These are phyloP conservation scores for Oryza australiensis DNA, from an alignment of 176 grass and related monocot species.

Conservation along the genomic window DNA sequence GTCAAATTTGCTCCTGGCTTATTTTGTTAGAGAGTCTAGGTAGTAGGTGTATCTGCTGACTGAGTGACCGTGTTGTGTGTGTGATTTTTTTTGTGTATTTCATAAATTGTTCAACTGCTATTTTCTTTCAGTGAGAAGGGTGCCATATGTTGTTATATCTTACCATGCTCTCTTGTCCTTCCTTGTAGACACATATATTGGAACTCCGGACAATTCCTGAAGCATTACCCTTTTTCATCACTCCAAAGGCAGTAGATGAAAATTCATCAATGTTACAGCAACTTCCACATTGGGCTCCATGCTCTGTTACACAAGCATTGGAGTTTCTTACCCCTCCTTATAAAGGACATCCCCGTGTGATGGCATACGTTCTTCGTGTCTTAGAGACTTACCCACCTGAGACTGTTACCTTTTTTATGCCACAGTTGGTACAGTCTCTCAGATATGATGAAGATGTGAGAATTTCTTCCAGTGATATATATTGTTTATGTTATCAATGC, in stretches of 20 bases:
- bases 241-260: slow-evolving; percentile 94
- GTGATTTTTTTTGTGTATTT: slow-evolving; percentile 29
- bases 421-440: slow-evolving; percentile 95
- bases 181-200: slow-evolving; percentile 67
- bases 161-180: slow-evolving; percentile 11
- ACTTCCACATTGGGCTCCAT: slow-evolving; percentile 94
- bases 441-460: slow-evolving; percentile 96
- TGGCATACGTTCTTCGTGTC: slow-evolving; percentile 98
- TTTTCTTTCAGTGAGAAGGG: slow-evolving; percentile 26
- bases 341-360: slow-evolving; percentile 95
- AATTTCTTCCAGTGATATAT: slow-evolving; percentile 34
- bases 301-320: slow-evolving; percentile 93
- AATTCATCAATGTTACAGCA: slow-evolving; percentile 91
- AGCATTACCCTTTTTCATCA: slow-evolving; percentile 98
- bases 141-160: slow-evolving; percentile 21
- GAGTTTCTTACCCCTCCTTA: slow-evolving; percentile 96
- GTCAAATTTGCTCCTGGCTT: neutral
- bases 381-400: slow-evolving; percentile 97
- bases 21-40: neutral
- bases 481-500: slow-evolving; percentile 9
- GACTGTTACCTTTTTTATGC: slow-evolving; percentile 97
- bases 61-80: neutral
- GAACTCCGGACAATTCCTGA: slow-evolving; percentile 92
- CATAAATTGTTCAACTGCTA: slow-evolving; percentile 9
- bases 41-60: slow-evolving; percentile 1